Evolutionary conservation across 2,329 filamentous ascomycete genomes (phyloP).

Genomic region (Chaetomium sp.): DNA sequence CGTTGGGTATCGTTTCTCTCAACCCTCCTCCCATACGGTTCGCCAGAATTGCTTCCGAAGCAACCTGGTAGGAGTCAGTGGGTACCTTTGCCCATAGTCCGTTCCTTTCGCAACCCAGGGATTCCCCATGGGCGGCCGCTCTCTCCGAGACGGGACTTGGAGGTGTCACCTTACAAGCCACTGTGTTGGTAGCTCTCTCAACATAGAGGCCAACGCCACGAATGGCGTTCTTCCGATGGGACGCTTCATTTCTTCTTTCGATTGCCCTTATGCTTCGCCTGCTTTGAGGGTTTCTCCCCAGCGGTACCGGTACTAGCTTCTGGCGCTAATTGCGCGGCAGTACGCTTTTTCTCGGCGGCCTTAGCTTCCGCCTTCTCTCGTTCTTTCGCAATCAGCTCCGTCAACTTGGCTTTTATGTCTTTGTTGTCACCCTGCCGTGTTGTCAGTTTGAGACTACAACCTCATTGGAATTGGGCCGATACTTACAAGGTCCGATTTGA

Average conservation of each 20-base stretch:
- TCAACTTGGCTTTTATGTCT: conserved; percentile 44
- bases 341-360: conserved; percentile 35
- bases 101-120: too few relatives aligned
- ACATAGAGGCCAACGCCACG: too few relatives aligned
- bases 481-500: conserved; percentile 70
- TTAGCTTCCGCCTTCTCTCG: conserved; percentile 18
- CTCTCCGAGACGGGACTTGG: too few relatives aligned
- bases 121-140: too few relatives aligned
- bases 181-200: too few relatives aligned
- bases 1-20: too few relatives aligned
- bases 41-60: too few relatives aligned
- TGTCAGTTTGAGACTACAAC: not conserved
- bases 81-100: too few relatives aligned
- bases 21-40: too few relatives aligned
- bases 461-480: not conserved
- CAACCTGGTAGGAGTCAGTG: too few relatives aligned
- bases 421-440: conserved; percentile 43
- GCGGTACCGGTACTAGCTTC: conserved; percentile 4
- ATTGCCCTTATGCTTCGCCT: conserved; percentile 18
- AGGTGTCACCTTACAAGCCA: too few relatives aligned
- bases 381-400: conserved; percentile 49
- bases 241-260: conserved; percentile 19
- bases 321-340: conserved; percentile 28
- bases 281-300: conserved; percentile 13
- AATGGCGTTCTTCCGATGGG: not conserved